Percentiles rank a stretch among this genome's conserved stretches.
Evolutionary conservation across 305 asterid species (phyloP).

Genomic region (Fraxinus xanthoxyloides): DNA sequence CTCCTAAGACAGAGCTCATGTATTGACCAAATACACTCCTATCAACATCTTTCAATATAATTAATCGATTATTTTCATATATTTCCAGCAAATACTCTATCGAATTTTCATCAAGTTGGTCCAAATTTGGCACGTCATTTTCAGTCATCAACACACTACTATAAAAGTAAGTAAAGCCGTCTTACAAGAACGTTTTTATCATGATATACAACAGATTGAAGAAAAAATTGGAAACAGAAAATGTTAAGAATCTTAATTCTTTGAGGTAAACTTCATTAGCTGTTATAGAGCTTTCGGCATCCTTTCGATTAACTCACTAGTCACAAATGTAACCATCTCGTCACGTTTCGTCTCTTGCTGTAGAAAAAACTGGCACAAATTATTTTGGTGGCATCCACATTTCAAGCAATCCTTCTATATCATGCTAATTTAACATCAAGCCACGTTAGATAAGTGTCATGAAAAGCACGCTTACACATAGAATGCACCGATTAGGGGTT

Average conservation of each 20-base stretch:
- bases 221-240: constrained; percentile 25
- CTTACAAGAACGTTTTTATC: neutral
- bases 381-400: neutral
- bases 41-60: too few species aligned
- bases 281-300: neutral
- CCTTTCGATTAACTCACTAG: neutral
- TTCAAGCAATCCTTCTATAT: neutral
- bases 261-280: neutral
- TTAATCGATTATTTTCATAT: too few species aligned
- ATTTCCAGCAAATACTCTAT: too few species aligned
- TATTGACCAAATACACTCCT: too few species aligned
- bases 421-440: neutral
- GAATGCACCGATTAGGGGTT: too few species aligned
- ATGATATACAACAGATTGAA: constrained; percentile 10
- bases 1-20: too few species aligned
- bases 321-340: neutral
- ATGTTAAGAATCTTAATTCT: neutral
- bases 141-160: neutral
- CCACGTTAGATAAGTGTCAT: too few species aligned
- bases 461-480: too few species aligned
- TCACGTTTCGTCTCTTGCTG: neutral
- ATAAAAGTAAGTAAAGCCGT: neutral
- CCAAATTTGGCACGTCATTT: too few species aligned
- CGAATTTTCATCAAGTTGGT: too few species aligned
- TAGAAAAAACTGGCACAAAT: neutral